Evolutionary conservation across 257 asterid species (phyloP).

Genomic region (Echium plantagineum): DNA sequence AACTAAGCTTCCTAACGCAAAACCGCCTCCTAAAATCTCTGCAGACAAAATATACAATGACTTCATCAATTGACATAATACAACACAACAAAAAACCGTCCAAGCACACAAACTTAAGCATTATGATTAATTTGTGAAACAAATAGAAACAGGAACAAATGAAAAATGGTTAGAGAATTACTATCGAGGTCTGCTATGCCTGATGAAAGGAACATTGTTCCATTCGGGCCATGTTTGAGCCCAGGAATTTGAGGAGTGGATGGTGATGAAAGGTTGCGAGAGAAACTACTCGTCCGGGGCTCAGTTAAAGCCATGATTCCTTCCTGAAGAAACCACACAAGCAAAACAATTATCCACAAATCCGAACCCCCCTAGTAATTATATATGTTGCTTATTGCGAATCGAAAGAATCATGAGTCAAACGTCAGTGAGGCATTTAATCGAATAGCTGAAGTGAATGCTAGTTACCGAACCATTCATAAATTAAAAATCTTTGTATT

Average conservation of each 20-base stretch:
- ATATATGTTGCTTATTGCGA: too few relatives aligned
- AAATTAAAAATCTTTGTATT: too few relatives aligned
- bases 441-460: too few relatives aligned
- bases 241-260: constrained; percentile 59
- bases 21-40: constrained; percentile 94
- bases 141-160: not conserved
- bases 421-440: too few relatives aligned
- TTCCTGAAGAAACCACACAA: constrained; percentile 10
- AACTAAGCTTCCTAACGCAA: constrained; percentile 80
- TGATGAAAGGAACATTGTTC: constrained; percentile 69
- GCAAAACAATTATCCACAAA: not conserved
- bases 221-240: constrained; percentile 82
- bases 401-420: too few relatives aligned
- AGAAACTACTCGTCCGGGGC: constrained; percentile 68
- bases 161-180: constrained; percentile 19
- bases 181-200: constrained; percentile 93
- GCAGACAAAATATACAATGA: constrained; percentile 5
- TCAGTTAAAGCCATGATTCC: constrained; percentile 49
- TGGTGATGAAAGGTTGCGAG: constrained; percentile 50
- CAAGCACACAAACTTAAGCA: not conserved
- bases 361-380: not conserved
- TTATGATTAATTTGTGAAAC: not conserved
- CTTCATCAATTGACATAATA: not conserved
- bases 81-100: not conserved
- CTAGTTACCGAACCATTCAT: too few relatives aligned